A percentile compares a stretch with the other conserved stretches of the same genome.
These are phyloP conservation scores for Kwoniella shandongensis DNA, from an alignment of 768 basidiomycete genomes.

Conservation along the genomic window DNA sequence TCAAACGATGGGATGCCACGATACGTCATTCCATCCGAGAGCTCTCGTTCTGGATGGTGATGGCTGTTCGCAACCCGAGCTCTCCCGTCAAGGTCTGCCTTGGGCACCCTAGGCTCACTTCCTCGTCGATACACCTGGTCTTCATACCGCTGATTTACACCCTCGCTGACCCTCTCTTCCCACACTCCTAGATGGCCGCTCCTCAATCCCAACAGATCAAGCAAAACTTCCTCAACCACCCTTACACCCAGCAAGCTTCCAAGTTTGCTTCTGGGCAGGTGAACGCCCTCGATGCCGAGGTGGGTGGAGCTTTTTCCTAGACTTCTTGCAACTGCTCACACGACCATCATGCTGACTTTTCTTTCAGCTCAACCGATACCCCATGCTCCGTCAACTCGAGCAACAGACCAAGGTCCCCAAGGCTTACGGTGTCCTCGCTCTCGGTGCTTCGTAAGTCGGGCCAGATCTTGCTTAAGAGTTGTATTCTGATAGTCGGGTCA, in stretches of 20 bases:
- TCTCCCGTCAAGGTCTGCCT: too few species aligned
- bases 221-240: conserved; percentile 84
- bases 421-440: conserved; percentile 79
- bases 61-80: too few species aligned
- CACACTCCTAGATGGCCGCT: conserved; percentile 33
- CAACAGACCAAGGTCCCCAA: conserved; percentile 90
- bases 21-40: too few species aligned
- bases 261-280: conserved; percentile 79
- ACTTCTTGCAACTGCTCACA: background rate
- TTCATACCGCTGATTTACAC: too few species aligned
- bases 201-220: conserved; percentile 49
- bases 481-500: background rate
- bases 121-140: too few species aligned
- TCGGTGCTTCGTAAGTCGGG: conserved; percentile 63
- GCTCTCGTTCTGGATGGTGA: too few species aligned
- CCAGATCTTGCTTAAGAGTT: background rate
- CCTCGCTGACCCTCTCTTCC: background rate
- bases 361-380: conserved; percentile 67
- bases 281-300: conserved; percentile 95
- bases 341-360: background rate
- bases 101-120: too few species aligned
- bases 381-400: conserved; percentile 78
- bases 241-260: conserved; percentile 77
- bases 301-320: conserved; percentile 53
- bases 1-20: too few species aligned